Evolutionary conservation across 1,139 yeast genomes (phyloP).

Genomic region (Citeromyces hawaiiensis): DNA sequence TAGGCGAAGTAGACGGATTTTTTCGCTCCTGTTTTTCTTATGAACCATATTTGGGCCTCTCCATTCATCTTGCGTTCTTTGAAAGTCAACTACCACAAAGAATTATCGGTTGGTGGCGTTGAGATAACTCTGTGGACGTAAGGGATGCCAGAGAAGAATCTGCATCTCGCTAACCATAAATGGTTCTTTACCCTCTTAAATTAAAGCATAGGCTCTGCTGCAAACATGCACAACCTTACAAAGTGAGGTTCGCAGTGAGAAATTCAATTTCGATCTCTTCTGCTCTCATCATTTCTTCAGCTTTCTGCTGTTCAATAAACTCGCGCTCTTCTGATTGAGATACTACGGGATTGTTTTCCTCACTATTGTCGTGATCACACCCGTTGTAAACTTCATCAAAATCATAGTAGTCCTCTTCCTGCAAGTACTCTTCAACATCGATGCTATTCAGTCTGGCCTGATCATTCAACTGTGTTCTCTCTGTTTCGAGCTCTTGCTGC

Average conservation of each 20-base stretch:
- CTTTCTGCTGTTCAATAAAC: constrained; percentile 5
- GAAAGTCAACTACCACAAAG: no score
- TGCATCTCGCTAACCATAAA: no score
- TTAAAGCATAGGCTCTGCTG: no score
- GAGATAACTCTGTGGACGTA: no score
- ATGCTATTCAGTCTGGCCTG: constrained; percentile 2
- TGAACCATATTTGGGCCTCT: no score
- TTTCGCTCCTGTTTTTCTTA: no score
- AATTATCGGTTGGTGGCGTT: no score
- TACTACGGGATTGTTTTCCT: constrained; percentile 13
- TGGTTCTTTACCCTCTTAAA: no score
- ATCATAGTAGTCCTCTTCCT: constrained; percentile 25
- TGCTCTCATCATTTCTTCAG: constrained; percentile 13
- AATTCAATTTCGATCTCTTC: constrained; percentile 12
- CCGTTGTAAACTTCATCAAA: constrained; percentile 55
- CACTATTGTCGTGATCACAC: constrained; percentile 19
- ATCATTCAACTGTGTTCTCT: not conserved
- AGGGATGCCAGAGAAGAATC: no score
- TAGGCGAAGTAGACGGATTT: no score
- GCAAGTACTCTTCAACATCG: constrained; percentile 1
- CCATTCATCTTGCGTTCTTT: no score
- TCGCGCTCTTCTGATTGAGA: not conserved
- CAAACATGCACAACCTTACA: not conserved
- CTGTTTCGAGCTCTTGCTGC: not conserved
- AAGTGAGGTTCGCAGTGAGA: constrained; percentile 6